Percentiles rank a stretch among this genome's conserved stretches.
Conservation (phyloP, 345 rosid genomes). For the Lagerstroemia speciosa region DNA sequence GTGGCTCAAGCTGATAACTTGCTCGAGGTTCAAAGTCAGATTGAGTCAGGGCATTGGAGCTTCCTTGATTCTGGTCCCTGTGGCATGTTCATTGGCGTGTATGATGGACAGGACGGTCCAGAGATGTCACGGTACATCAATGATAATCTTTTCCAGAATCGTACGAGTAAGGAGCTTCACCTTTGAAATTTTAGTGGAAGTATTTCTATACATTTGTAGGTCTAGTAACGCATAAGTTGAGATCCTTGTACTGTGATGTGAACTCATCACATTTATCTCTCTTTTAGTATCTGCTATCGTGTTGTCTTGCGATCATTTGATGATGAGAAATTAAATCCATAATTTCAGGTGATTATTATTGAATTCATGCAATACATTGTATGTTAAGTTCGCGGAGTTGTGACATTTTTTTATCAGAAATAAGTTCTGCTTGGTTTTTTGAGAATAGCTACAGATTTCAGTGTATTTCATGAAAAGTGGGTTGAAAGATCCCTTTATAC, state of each 20-base stretch:
- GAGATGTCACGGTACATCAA: slow-evolving; percentile 87
- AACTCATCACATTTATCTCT: background rate
- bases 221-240: background rate
- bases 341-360: background rate
- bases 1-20: slow-evolving; percentile 86
- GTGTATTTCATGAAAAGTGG: background rate
- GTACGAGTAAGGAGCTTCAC: slow-evolving; percentile 51
- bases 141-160: slow-evolving; percentile 80
- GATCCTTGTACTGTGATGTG: background rate
- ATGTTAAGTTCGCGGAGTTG: background rate
- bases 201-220: background rate
- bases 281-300: background rate
- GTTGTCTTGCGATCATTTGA: background rate
- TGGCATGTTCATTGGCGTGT: slow-evolving; percentile 86
- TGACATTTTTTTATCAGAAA: background rate
- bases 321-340: background rate
- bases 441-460: background rate
- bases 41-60: slow-evolving; percentile 89
- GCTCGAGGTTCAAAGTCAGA: slow-evolving; percentile 95
- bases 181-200: background rate
- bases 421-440: background rate
- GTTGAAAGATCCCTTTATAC: background rate
- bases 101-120: slow-evolving; percentile 98
- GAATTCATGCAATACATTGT: background rate
- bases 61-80: slow-evolving; percentile 72